Percentiles rank a stretch among this genome's conserved stretches.
phyloP scores from a whole-genome alignment of 2,329 filamentous ascomycete species.

The Trichophyton verrucosum region DNA sequence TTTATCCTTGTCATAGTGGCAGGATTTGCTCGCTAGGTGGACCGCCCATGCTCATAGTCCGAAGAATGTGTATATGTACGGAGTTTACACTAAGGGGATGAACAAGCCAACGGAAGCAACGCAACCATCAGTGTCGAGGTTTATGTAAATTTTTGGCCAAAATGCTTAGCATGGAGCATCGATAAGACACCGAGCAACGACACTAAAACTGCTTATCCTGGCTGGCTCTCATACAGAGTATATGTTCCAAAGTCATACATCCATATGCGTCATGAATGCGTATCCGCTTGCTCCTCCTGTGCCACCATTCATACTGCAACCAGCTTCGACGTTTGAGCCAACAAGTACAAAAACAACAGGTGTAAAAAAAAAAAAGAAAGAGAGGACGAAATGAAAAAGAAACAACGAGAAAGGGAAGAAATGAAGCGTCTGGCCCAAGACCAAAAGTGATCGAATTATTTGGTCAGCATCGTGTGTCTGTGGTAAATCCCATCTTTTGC shows the following conservation, averaged over 20 bases:
- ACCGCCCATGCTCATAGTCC: slow-evolving; percentile 1
- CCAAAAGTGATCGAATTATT: background rate
- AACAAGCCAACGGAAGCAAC: background rate
- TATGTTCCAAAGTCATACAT: background rate
- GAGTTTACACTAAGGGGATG: background rate
- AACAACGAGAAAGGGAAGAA: background rate
- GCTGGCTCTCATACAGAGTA: background rate
- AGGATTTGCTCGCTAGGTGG: slow-evolving; percentile 1
- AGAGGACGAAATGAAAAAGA: background rate
- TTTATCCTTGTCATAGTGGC: slow-evolving; percentile 1
- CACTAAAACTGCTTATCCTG: background rate
- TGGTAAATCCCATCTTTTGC: background rate
- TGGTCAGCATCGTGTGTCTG: background rate
- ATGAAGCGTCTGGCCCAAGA: background rate
- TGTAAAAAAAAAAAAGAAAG: background rate
- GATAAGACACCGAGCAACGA: slow-evolving; percentile 1
- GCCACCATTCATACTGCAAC: background rate
- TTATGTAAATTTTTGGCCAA: background rate
- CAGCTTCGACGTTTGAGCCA: background rate
- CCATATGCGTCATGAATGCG: background rate
- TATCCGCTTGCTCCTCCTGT: background rate
- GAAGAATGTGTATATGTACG: background rate
- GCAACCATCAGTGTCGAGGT: background rate
- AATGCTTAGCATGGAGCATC: background rate
- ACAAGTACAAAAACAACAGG: background rate